Base-by-base conservation (phyloP, 1,284 basidiomycete genomes). In the Puccinia horiana region DNA sequence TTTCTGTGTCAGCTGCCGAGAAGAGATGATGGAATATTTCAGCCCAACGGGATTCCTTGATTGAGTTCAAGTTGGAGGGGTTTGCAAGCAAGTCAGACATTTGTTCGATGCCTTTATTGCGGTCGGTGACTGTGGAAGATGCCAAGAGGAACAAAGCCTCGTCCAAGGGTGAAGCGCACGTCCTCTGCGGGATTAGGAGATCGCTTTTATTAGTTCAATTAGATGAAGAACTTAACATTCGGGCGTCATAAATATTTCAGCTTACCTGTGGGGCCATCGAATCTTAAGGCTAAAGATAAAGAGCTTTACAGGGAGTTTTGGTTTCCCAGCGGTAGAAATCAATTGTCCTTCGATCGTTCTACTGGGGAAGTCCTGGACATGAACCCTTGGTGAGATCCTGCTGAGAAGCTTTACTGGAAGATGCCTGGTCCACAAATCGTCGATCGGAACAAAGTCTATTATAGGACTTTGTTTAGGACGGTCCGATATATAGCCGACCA, bases 11-110 rank as follows among this genome's bases (percentile, higher is more conserved):
- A 23, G 70, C 69, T 32, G 72, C 26, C 5, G 54, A 44, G 56
- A 81, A 74, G 63, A 81, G 80, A 16, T 81, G 80, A 40, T 73
- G 72, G 42, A 74, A 74, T 47, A 81, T 56, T 35, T 63, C 40
- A 8, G 70, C 47, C 80, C 80, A 81, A 0, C 58, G 70, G 23
- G 80, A 75, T 49, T 81, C 80, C 29, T 65, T 67, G 58, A 61
- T 63, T 20, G 56, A 74, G 14, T 35, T 61, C 11, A 75, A 67
- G 16, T 81, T 81, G 23, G 80, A 35, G 32, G 72, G 61, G 61
- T 81, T 81, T 42, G 80, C 20, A 35, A 81, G 80, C 47, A 81
- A 67, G 47, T 75, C 44, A 20, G 35, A 67, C 11, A 81, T 75
- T 52, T 35, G 54, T 42, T 74, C 70, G 35, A 81, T 67, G 42